Evolutionary conservation across 2,329 filamentous ascomycete genomes (phyloP), one percentile per base, ranked within the genome.

Genomic region (Ustilaginoidea virens): DNA sequence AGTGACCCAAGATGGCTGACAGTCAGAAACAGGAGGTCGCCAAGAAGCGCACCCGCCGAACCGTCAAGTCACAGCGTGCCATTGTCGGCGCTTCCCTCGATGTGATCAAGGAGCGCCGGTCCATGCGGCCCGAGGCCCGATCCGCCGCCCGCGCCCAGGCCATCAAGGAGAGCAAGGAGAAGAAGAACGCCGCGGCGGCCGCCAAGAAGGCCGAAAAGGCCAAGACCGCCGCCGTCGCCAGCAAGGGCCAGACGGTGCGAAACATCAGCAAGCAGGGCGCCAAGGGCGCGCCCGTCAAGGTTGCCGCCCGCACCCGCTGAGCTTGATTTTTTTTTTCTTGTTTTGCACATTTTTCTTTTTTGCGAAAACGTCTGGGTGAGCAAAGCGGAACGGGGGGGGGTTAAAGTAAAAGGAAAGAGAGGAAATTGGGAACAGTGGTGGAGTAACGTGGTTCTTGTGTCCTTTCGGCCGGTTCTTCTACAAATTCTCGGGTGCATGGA

Each of bases 171-270:
- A 81, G 76, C 68, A 98, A 98, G 80, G 86, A 92, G 62, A 94
- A 96, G 85, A 92, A 92, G 73, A 67, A 76, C 44, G 85, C 75
- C 40, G 71, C 74, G 39, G 77, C 82, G 63, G 80, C 74, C 58
- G 76, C 74, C 61, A 98, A 96, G 83, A 98, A 96, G 81, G 80
- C 82, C 36, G 86, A 96, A 67, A 98, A 98, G 83, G 90, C 90
- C 52, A 96, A 96, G 81, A 69, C 49, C 53, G 86, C 86, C 43
- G 72, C 79, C 46, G 51, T 46, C 38, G 71, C 76, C 45, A 64
- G 76, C 56, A 79, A 81, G 66, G 86, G 83, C 55, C 73, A 85
- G 67, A 68, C 71, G 45, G 60, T 63, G 52, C 76, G 80, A 61
- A 81, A 92, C 58, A 68, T 78, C 60, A 86, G 83, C 76, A 98